Evolutionary conservation across 2,329 filamentous ascomycete species (phyloP).

Genomic region (Bipolaris gigantea): DNA sequence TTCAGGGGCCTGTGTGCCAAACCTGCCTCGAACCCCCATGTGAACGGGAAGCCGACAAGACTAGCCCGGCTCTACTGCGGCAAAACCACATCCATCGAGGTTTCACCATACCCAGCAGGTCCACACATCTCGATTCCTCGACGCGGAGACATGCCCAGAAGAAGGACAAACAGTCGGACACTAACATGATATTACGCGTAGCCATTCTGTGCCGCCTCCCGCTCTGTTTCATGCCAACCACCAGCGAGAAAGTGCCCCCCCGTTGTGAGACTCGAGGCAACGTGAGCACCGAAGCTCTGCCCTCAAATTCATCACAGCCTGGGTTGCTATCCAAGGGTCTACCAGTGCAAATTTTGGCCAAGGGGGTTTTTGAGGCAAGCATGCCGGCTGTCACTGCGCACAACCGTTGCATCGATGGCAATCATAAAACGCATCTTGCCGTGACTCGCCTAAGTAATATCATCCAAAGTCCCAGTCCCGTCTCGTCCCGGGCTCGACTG

Average conservation of each 20-base stretch:
- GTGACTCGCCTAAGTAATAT: neutral
- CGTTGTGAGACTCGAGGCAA: neutral
- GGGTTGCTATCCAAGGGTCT: neutral
- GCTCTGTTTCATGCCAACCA: neutral
- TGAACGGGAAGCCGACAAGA: neutral
- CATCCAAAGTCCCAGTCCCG: neutral
- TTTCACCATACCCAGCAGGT: neutral
- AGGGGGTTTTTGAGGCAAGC: neutral
- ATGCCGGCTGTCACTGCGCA: neutral
- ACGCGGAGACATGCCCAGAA: neutral
- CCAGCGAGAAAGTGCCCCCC: neutral
- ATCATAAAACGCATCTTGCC: neutral
- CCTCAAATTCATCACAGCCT: neutral
- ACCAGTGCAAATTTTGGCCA: neutral
- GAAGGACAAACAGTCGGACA: neutral
- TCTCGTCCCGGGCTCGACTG: neutral
- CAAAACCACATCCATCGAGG: neutral
- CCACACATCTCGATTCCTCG: neutral
- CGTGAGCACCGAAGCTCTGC: neutral
- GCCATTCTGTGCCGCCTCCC: neutral
- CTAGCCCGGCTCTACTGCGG: constrained; percentile 5
- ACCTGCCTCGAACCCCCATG: neutral
- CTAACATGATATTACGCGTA: neutral
- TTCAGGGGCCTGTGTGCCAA: neutral
- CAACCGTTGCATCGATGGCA: neutral